Conservation (phyloP, 148 eudicot species). For the Arbutus unedo region DNA sequence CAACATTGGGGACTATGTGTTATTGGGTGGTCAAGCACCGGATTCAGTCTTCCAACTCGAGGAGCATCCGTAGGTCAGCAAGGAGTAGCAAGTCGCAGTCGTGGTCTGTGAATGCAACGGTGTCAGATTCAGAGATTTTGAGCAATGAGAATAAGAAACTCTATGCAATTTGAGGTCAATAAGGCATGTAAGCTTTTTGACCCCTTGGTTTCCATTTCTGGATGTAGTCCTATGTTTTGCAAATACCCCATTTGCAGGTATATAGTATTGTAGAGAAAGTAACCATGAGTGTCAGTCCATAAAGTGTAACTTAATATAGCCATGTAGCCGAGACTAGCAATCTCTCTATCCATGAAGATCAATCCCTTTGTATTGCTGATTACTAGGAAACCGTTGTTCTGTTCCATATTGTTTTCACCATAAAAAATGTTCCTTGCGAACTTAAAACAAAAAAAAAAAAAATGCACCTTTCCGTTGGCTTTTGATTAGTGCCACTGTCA, state of each 20-base stretch:
- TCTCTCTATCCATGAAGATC: not conserved
- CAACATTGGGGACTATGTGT: conserved; percentile 47
- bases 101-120: conserved; percentile 21
- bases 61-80: conserved; percentile 34
- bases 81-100: conserved; percentile 40
- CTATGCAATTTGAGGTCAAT: conserved; percentile 41
- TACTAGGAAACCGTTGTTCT: not conserved
- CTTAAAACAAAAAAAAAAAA: not conserved
- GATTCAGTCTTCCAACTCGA: conserved; percentile 38
- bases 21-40: conserved; percentile 48
- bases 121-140: conserved; percentile 37
- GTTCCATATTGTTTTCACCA: not conserved
- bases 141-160: conserved; percentile 36
- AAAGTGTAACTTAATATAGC: not conserved
- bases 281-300: not conserved
- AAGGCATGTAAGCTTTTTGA: conserved; percentile 6
- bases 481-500: conserved; percentile 3
- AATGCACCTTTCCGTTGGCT: not conserved
- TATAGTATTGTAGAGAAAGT: not conserved
- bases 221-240: not conserved
- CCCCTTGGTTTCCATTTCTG: conserved; percentile 4
- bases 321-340: not conserved
- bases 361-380: not conserved
- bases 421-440: not conserved
- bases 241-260: not conserved